Percentiles rank a stretch among this genome's conserved stretches.
Conservation (phyloP, 2,329 filamentous ascomycete genomes). For the Penicillium sp. region DNA sequence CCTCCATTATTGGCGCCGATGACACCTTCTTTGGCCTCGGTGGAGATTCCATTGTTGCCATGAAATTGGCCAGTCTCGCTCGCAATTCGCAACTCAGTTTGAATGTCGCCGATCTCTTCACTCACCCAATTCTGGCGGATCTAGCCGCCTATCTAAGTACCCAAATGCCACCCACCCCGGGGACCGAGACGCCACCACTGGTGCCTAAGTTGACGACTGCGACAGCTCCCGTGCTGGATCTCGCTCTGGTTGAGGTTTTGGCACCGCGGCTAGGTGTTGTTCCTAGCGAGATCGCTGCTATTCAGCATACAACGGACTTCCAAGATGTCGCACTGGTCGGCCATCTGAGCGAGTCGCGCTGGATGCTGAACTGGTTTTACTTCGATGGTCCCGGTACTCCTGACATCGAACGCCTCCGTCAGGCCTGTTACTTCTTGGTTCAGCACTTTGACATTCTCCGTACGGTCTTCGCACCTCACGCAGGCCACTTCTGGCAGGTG, state of each 20-base stretch:
- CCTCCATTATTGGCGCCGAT: not conserved
- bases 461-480: conserved; percentile 50
- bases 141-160: conserved; percentile 6
- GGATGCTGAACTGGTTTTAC: conserved; percentile 11
- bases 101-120: conserved; percentile 27
- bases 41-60: conserved; percentile 12
- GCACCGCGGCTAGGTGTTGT: conserved; percentile 3
- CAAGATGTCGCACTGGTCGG: conserved; percentile 13
- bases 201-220: conserved; percentile 8
- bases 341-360: conserved; percentile 9
- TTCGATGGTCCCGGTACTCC: conserved; percentile 15
- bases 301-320: conserved; percentile 12
- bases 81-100: conserved; percentile 14
- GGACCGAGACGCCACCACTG: not conserved
- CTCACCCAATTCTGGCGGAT: conserved; percentile 14
- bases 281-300: conserved; percentile 5
- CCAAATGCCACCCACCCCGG: conserved; percentile 2
- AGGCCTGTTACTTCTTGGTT: conserved; percentile 12
- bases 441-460: conserved; percentile 48
- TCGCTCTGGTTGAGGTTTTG: conserved; percentile 6
- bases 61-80: conserved; percentile 18
- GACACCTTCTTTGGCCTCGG: conserved; percentile 1
- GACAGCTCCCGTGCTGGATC: conserved; percentile 3
- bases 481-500: conserved; percentile 45
- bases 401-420: conserved; percentile 11